Base-by-base conservation (phyloP, 106 monocot genomes). In the Iris macrosiphon region DNA sequence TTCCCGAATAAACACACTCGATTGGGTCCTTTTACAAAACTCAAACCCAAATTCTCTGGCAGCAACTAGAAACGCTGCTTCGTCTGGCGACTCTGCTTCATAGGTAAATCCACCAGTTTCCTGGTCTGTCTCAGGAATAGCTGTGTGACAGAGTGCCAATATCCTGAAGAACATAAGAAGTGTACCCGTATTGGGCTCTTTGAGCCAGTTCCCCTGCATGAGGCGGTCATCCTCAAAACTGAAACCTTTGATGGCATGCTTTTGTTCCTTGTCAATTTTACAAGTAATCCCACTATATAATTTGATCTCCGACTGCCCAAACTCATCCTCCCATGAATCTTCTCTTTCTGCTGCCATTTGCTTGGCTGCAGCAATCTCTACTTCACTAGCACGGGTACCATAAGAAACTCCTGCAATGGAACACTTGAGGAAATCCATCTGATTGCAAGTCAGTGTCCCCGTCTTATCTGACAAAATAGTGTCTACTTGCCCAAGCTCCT, bases 31-130 rank as follows among this genome's bases (percentile, higher is more conserved):
- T 23, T 59, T 74, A 57, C 51, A 91, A 22, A 91, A 91, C 46
- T 81, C 81, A 61, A 91, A 92, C 11, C 91, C 91, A 32, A 92
- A 75, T 57, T 86, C 82, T 48, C 86, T 68, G 7, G 91, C 86
- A 1, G 91, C 91, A 72, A 91, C 73, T 37, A 91, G 77, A 63
- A 91, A 82, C 15, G 91, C 69, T 7, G 67, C 85, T 63, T 91
- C 91, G 53, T 91, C 91, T 12, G 85, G 91, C 7, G 91, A 91
- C 67, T 86, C 91, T 18, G 85, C 81, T 73, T 91, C 91, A 31
- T 91, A 86, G 11, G 45, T 81, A 60, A 71, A 49, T 21, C 19
- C 33, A 52, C 85, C 91, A 42, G 75, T 78, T 63, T 78, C 63
- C 41, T 82, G 72, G 23, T 85, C 71, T 6, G 21, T 26, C 33